These are phyloP conservation scores for Fibroporia radiculosa DNA, from an alignment of 768 basidiomycete genomes.

Conservation along the genomic window DNA sequence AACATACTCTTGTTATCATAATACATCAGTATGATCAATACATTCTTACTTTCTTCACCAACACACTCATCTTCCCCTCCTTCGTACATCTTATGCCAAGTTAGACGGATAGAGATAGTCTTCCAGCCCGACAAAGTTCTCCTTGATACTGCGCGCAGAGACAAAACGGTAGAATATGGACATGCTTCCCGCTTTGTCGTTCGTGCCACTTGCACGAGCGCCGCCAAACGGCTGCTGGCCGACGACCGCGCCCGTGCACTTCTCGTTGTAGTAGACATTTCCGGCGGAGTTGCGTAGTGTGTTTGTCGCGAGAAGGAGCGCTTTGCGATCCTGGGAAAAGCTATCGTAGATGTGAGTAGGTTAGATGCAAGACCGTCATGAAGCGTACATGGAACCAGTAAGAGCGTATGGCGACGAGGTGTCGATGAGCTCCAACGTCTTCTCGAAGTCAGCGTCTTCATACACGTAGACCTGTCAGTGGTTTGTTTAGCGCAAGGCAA, in stretches of 20 bases:
- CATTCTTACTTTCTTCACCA: not conserved
- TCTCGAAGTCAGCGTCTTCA: slow-evolving; percentile 79
- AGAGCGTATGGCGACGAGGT: slow-evolving; percentile 81
- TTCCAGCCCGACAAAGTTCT: slow-evolving; percentile 83
- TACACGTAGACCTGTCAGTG: slow-evolving; percentile 69
- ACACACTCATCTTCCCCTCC: not conserved
- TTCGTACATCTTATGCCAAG: slow-evolving; percentile 37
- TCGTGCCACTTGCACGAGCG: slow-evolving; percentile 86
- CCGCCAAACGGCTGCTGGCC: slow-evolving; percentile 99
- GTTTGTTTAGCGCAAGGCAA: not conserved
- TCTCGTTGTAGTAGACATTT: slow-evolving; percentile 97
- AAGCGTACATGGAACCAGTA: slow-evolving; percentile 85
- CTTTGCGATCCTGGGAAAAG: slow-evolving; percentile 77
- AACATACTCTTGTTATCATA: no score
- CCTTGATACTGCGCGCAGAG: slow-evolving; percentile 90
- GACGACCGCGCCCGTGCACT: slow-evolving; percentile 96
- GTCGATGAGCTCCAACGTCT: slow-evolving; percentile 84
- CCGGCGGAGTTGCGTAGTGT: slow-evolving; percentile 86
- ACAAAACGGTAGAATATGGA: slow-evolving; percentile 75
- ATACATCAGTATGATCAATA: no score
- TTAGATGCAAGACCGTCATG: slow-evolving; percentile 1
- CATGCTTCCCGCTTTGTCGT: slow-evolving; percentile 94
- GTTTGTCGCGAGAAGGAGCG: slow-evolving; percentile 73
- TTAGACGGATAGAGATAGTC: slow-evolving; percentile 87
- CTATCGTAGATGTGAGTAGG: slow-evolving; percentile 29